Conservation (phyloP, 306 rosid genomes). For the Vigna unguiculata region DNA sequence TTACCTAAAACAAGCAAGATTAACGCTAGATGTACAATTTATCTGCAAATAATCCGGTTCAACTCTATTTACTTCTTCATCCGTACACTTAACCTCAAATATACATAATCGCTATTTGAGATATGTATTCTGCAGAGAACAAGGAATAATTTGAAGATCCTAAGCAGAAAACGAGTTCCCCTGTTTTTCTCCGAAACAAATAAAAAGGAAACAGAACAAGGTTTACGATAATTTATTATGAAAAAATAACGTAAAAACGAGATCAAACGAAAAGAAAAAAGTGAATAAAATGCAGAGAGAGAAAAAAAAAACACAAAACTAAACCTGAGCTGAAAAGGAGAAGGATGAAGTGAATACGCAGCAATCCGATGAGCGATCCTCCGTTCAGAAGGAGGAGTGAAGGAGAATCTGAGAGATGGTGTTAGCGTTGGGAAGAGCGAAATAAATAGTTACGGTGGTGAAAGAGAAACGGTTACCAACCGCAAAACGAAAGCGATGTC, state of each 20-base stretch:
- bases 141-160: not conserved
- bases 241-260: not conserved
- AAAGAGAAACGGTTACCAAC: conserved; percentile 1
- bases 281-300: not conserved
- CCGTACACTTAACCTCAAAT: not conserved
- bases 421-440: not conserved
- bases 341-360: not conserved
- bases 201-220: not conserved
- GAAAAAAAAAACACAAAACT: not conserved
- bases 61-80: not conserved
- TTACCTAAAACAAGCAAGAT: not conserved
- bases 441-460: not conserved
- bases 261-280: not conserved
- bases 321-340: not conserved
- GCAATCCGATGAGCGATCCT: conserved; percentile 21
- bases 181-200: not conserved
- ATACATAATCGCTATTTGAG: not conserved
- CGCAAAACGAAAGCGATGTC: not conserved
- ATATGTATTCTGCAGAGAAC: conserved; percentile 8
- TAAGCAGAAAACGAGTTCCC: conserved; percentile 28
- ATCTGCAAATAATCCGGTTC: not conserved
- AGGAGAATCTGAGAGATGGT: not conserved
- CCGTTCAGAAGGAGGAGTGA: not conserved
- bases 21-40: not conserved
- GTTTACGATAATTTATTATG: not conserved